Evolutionary conservation across 352 stramenopile genomes (phyloP).

Genomic region (Phytopythium delawarense): DNA sequence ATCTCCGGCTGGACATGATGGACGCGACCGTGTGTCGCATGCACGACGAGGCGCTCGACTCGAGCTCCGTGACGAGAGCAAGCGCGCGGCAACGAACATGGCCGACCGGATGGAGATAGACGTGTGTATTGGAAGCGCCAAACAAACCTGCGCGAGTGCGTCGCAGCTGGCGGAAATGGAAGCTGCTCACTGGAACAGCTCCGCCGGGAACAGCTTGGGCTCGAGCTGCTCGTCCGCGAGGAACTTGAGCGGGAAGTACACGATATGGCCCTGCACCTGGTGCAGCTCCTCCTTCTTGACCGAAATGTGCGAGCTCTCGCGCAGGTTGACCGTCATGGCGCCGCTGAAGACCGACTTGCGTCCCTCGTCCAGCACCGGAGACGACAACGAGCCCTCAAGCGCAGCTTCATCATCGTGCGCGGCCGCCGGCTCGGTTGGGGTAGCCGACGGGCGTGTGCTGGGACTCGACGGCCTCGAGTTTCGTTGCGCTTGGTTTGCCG

Average conservation of each 20-base stretch:
- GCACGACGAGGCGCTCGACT: too few relatives aligned
- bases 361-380: neutral
- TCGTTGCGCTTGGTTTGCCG: neutral
- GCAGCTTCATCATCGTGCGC: neutral
- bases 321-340: slow-evolving; percentile 70
- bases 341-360: slow-evolving; percentile 47
- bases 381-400: slow-evolving; percentile 1
- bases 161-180: too few relatives aligned
- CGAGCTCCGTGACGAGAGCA: too few relatives aligned
- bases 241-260: slow-evolving; percentile 88
- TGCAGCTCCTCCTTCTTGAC: slow-evolving; percentile 66
- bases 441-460: neutral
- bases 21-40: too few relatives aligned
- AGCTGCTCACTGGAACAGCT: slow-evolving; percentile 12
- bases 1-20: too few relatives aligned
- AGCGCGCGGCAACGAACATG: too few relatives aligned
- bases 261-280: slow-evolving; percentile 71
- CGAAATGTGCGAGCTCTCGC: slow-evolving; percentile 61
- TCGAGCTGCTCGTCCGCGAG: slow-evolving; percentile 72
- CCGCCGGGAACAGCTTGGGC: slow-evolving; percentile 71
- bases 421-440: neutral
- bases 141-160: too few relatives aligned
- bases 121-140: too few relatives aligned
- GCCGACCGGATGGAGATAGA: too few relatives aligned
- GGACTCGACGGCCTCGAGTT: too few relatives aligned